These are phyloP conservation scores for Calonectria montana DNA, from an alignment of 2,329 filamentous ascomycete species.

Conservation along the genomic window DNA sequence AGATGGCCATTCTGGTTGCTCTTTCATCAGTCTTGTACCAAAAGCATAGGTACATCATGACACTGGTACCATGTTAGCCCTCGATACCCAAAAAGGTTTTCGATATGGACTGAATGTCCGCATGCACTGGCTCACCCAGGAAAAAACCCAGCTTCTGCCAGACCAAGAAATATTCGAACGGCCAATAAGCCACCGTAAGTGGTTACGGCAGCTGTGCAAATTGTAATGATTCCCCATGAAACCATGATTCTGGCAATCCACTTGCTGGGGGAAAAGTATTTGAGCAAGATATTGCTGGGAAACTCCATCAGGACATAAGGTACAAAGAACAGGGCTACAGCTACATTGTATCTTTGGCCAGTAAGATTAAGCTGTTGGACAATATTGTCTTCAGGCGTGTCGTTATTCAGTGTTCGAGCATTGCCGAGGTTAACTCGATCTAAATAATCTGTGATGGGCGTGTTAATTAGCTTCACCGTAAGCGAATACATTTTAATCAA, in stretches of 20 bases:
- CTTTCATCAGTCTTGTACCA: not conserved
- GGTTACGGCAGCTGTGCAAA: constrained; percentile 58
- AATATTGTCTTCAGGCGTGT: not conserved
- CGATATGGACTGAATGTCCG: not conserved
- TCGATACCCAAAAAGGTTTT: not conserved
- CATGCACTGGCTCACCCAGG: not conserved
- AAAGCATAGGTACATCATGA: constrained; percentile 2
- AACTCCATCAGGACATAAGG: constrained; percentile 45
- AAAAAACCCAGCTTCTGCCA: not conserved
- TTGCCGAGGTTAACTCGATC: not conserved
- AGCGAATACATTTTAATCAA: not conserved
- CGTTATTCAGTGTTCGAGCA: not conserved
- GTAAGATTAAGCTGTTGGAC: not conserved
- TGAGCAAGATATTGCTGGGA: constrained; percentile 48
- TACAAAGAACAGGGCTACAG: not conserved
- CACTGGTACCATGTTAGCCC: not conserved
- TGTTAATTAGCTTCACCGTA: not conserved
- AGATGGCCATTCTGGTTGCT: not conserved
- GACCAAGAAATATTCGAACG: not conserved
- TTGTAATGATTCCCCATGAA: constrained; percentile 62
- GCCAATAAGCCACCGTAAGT: constrained; percentile 52
- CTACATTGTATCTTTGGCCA: not conserved
- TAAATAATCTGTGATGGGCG: not conserved
- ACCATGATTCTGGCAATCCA: constrained; percentile 54
- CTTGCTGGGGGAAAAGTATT: constrained; percentile 49